These are phyloP conservation scores for Cutaneotrichosporon curvatum DNA, from an alignment of 1,284 basidiomycete genomes.

Conservation along the genomic window DNA sequence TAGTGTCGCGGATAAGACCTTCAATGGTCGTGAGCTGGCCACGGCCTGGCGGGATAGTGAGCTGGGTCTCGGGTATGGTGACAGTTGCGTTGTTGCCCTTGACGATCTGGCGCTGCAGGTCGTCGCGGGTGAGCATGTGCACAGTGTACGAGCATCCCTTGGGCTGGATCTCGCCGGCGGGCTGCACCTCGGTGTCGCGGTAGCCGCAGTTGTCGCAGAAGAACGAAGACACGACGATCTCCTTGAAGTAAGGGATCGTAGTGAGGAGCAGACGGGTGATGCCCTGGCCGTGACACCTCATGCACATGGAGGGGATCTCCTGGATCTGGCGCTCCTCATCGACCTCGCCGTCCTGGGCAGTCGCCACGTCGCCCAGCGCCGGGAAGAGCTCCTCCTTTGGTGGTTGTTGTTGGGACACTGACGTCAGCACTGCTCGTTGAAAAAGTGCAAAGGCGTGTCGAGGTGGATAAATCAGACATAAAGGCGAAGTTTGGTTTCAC, in stretches of 20 bases:
- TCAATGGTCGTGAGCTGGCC: constrained; percentile 96
- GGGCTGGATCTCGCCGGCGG: constrained; percentile 75
- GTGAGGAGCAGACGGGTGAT: constrained; percentile 87
- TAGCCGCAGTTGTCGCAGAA: constrained; percentile 86
- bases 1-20: constrained; percentile 78
- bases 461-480: constrained; percentile 41
- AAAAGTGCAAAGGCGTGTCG: neutral
- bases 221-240: constrained; percentile 96
- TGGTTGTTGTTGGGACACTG: constrained; percentile 2
- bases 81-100: constrained; percentile 80
- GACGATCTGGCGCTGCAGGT: constrained; percentile 89
- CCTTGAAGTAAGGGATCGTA: constrained; percentile 90
- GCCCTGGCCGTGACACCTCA: constrained; percentile 89
- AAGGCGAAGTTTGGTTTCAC: constrained; percentile 43
- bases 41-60: constrained; percentile 80
- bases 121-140: constrained; percentile 64
- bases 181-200: constrained; percentile 90
- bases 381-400: constrained; percentile 40
- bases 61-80: constrained; percentile 75
- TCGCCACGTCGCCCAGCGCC: constrained; percentile 41
- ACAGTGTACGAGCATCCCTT: constrained; percentile 65
- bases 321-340: constrained; percentile 49
- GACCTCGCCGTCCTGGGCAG: constrained; percentile 53
- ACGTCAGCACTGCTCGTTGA: neutral
- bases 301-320: constrained; percentile 86